Evolutionary conservation across 2,329 filamentous ascomycete genomes (phyloP).

Genomic region (Sclerotinia glacialis): DNA sequence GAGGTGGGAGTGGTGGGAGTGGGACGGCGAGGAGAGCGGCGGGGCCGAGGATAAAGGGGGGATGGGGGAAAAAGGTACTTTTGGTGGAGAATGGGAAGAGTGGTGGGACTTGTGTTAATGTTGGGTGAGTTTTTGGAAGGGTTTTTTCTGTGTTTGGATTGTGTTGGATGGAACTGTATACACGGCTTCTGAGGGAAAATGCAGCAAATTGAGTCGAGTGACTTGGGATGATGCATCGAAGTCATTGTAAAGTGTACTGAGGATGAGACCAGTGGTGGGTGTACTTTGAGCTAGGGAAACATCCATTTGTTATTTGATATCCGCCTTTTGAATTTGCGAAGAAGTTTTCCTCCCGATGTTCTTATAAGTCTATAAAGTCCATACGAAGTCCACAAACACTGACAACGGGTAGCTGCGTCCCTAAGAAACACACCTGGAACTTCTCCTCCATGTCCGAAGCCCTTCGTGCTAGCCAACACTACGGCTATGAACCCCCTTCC

Average conservation of each 20-base stretch:
- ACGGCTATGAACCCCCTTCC: slow-evolving; percentile 48
- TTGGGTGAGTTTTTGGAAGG: slow-evolving; percentile 44
- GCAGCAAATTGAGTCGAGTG: neutral
- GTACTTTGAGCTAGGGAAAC: neutral
- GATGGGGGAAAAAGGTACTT: slow-evolving; percentile 51
- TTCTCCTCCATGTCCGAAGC: slow-evolving; percentile 49
- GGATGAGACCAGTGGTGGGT: neutral
- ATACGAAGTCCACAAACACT: neutral
- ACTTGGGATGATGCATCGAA: neutral
- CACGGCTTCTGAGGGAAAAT: neutral
- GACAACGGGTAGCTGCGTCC: slow-evolving; percentile 44
- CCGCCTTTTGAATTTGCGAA: neutral
- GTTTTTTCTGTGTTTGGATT: neutral
- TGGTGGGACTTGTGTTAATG: slow-evolving; percentile 52
- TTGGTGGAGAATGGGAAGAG: slow-evolving; percentile 49
- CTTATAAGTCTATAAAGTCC: neutral
- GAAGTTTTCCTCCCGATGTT: neutral
- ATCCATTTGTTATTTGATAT: neutral
- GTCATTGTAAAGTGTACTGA: neutral
- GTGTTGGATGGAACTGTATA: neutral
- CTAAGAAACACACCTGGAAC: slow-evolving; percentile 54
- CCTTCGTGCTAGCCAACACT: slow-evolving; percentile 46
- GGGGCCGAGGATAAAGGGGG: slow-evolving; percentile 38
- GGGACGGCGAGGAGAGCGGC: slow-evolving; percentile 49
- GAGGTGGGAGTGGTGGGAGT: slow-evolving; percentile 50